Conservation (phyloP, 345 rosid genomes). For the Garcia nutans region DNA sequence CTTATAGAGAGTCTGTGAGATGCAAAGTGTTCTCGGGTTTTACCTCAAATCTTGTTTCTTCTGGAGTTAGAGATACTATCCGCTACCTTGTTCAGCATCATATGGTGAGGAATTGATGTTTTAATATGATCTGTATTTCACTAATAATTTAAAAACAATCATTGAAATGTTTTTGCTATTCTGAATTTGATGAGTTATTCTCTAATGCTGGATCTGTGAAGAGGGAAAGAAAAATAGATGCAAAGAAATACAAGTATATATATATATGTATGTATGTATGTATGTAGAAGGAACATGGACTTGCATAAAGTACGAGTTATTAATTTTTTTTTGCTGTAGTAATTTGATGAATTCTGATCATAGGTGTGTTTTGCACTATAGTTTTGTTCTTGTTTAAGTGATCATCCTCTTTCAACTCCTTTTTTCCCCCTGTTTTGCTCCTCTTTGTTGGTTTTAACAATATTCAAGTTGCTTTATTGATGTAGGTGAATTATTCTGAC, state of each 20-base stretch:
- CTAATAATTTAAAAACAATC: background rate
- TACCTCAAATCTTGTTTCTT: constrained; percentile 92
- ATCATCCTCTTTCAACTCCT: background rate
- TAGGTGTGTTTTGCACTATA: background rate
- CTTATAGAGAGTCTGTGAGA: constrained; percentile 62
- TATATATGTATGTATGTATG: no score
- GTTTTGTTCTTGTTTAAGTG: background rate
- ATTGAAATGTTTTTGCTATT: background rate
- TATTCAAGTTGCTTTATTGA: background rate
- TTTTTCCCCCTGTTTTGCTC: background rate
- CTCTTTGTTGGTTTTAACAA: background rate
- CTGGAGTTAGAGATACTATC: constrained; percentile 80
- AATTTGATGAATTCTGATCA: constrained; percentile 1
- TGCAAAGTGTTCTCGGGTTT: constrained; percentile 94
- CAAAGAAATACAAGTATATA: no score
- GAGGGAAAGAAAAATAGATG: background rate
- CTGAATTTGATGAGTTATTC: background rate
- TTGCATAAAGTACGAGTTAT: background rate
- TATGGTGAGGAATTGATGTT: constrained; percentile 57
- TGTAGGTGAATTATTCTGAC: background rate
- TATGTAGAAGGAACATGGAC: no score
- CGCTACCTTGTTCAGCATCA: constrained; percentile 83
- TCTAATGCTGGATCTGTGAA: background rate
- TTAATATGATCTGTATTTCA: background rate
- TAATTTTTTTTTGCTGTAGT: background rate